Base-by-base conservation (phyloP, 139 green algal genomes). In the Volvox reticuliferus region DNA sequence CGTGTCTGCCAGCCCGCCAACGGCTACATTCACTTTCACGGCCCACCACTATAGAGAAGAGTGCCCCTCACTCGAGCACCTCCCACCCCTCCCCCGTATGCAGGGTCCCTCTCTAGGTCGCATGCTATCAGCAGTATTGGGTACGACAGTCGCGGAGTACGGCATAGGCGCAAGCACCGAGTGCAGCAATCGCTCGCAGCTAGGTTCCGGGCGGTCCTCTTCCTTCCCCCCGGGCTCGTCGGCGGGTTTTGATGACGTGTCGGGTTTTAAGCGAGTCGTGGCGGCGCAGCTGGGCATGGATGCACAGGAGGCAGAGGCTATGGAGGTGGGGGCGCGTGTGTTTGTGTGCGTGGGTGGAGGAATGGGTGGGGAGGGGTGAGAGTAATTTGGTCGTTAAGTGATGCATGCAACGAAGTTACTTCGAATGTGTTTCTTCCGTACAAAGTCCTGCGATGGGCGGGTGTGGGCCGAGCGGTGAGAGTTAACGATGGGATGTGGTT, bases 211-310 rank as follows among this genome's bases (percentile, higher is more conserved):
- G 55, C 80, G 17, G 80, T 30, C 28, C 32, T 24, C 37, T 44
- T 21, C 26, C 50, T 44, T 2, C 44, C 55, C n/a, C 61, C 36
- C 81, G 81, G 81, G 37, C 0, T 28, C 37, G 14, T 5, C 44
- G 22, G 36, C 36, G 36, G 78, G 1, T 61, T 32, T 79, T 12
- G 76, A 82, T n/a, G 79, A 86, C 79, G 79, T 86, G 79, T 28
- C 9, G 81, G 81, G 61, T 13, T 77, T 87, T 32, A 28, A 61
- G 81, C 81, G 61, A 55, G 62, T 77, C 3, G 81, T 77, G 62
- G 81, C 81, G 61, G 19, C 21, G 81, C 81, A 87, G 81, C 62
- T 87, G 81, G 61, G 61, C 61, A 12, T 87, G 81, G 79, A 86
- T 22, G 26, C 28, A 18, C 9, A 3, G 50, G 79, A 44, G 26